Conservation (phyloP, 1,139 yeast species). For the Pneumocystis murina region DNA sequence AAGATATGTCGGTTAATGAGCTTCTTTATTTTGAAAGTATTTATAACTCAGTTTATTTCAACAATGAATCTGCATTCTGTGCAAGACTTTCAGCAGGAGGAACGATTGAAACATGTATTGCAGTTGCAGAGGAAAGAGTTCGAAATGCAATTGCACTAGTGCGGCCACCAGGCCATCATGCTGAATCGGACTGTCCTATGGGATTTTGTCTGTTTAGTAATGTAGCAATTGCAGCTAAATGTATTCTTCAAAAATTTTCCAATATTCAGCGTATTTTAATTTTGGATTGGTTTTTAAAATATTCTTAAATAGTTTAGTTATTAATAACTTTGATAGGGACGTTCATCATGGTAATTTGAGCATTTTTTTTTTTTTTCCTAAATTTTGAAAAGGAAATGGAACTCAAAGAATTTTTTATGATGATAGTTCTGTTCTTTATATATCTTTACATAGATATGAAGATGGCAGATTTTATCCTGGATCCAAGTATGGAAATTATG, state of each 20-base stretch:
- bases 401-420: slow-evolving; percentile 83
- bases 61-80: slow-evolving; percentile 74
- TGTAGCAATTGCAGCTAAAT: slow-evolving; percentile 93
- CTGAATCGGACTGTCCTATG: slow-evolving; percentile 93
- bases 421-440: slow-evolving; percentile 80
- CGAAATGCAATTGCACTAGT: slow-evolving; percentile 89
- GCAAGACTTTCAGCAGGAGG: slow-evolving; percentile 95
- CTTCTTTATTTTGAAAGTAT: slow-evolving; percentile 71
- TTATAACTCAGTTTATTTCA: slow-evolving; percentile 90
- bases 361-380: background rate
- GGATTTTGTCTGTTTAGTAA: slow-evolving; percentile 94
- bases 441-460: slow-evolving; percentile 84
- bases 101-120: slow-evolving; percentile 87
- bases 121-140: slow-evolving; percentile 84
- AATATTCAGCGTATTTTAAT: slow-evolving; percentile 70
- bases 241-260: slow-evolving; percentile 65
- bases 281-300: slow-evolving; percentile 65
- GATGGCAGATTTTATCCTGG: slow-evolving; percentile 92
- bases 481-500: slow-evolving; percentile 55
- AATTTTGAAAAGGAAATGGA: slow-evolving; percentile 58
- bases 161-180: slow-evolving; percentile 98
- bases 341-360: slow-evolving; percentile 13
- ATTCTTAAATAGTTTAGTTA: background rate
- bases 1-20: slow-evolving; percentile 56
- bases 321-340: slow-evolving; percentile 5